Percentiles rank a stretch among this genome's conserved stretches.
These are phyloP conservation scores for Solanum hybrid DNA, from an alignment of 305 asterid genomes.

Conservation along the genomic window DNA sequence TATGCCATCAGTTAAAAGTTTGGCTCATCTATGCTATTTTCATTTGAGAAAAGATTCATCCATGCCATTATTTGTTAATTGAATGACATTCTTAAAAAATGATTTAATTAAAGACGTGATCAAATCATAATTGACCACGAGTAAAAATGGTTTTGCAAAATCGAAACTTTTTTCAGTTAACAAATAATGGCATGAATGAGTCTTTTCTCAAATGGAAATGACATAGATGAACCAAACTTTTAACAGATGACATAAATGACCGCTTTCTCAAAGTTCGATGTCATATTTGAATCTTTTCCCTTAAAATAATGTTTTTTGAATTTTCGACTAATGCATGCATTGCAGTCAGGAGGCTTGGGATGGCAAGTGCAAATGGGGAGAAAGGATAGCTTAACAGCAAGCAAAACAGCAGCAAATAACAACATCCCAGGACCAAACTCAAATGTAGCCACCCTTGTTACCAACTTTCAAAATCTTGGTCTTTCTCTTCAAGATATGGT, in stretches of 20 bases:
- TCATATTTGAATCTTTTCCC: neutral
- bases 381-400: constrained; percentile 49
- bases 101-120: neutral
- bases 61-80: neutral
- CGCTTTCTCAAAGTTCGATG: neutral
- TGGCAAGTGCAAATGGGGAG: constrained; percentile 83
- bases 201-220: neutral
- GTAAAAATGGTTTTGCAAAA: neutral
- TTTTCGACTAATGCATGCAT: neutral
- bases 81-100: neutral
- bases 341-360: constrained; percentile 72
- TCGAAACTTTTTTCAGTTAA: neutral
- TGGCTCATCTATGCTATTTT: neutral
- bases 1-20: neutral
- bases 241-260: neutral
- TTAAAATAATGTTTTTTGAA: neutral
- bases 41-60: neutral
- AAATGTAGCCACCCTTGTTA: constrained; percentile 42
- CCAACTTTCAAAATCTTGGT: constrained; percentile 59
- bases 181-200: neutral
- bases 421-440: constrained; percentile 74
- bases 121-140: neutral
- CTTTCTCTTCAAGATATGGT: constrained; percentile 58
- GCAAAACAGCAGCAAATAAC: constrained; percentile 48
- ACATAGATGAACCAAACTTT: neutral